Conservation (phyloP, 345 rosid species). For the Salix udensis region DNA sequence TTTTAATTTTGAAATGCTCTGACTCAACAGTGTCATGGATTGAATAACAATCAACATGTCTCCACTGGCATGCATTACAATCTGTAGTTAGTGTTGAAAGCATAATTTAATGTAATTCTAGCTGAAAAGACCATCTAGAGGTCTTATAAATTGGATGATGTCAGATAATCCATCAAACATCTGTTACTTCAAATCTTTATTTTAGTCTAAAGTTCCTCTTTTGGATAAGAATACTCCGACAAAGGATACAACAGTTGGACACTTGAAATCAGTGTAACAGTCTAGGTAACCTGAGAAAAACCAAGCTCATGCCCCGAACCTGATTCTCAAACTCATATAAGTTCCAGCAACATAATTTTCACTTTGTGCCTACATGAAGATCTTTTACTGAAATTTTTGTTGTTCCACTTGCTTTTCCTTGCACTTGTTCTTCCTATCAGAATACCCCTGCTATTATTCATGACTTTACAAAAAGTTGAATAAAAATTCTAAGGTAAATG, state of each 20-base stretch:
- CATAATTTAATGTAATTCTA: neutral
- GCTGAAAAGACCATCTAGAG: neutral
- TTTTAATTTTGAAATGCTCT: neutral
- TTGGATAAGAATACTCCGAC: neutral
- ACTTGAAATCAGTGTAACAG: neutral
- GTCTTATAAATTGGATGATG: neutral
- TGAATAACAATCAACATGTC: neutral
- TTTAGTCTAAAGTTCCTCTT: neutral
- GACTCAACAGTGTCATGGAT: neutral
- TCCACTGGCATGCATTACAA: neutral
- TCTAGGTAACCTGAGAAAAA: neutral
- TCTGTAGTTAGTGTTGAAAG: neutral
- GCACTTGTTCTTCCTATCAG: neutral
- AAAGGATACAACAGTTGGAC: neutral
- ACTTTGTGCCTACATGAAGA: neutral
- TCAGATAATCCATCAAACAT: neutral
- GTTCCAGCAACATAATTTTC: neutral
- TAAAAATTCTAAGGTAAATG: neutral
- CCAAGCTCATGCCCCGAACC: neutral
- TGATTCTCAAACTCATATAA: too few species aligned
- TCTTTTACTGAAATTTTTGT: too few species aligned
- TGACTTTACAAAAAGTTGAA: neutral
- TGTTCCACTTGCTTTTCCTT: neutral
- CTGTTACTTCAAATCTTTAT: neutral
- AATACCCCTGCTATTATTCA: neutral